These are phyloP conservation scores for Rhodotorula babjevae DNA, from an alignment of 768 basidiomycete species.

Conservation along the genomic window DNA sequence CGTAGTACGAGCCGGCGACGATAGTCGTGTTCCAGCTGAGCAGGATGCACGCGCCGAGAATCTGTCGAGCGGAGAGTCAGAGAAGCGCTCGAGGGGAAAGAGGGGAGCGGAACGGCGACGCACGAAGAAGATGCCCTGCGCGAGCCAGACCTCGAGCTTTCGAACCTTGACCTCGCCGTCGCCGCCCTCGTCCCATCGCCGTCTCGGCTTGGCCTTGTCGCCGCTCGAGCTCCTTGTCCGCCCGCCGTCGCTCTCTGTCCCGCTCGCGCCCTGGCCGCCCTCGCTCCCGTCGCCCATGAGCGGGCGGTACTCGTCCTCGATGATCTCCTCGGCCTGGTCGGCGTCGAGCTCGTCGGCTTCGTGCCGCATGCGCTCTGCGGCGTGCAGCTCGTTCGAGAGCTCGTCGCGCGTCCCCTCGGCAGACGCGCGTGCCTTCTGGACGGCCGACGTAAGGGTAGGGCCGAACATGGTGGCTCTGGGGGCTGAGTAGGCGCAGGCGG, in stretches of 20 bases:
- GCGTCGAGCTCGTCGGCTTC: slow-evolving; percentile 7
- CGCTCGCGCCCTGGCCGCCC: not conserved
- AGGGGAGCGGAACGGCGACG: not conserved
- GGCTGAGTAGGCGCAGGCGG: no score
- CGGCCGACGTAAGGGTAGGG: slow-evolving; percentile 11
- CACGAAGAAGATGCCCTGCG: slow-evolving; percentile 28
- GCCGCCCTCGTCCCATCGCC: not conserved
- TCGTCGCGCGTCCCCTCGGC: no score
- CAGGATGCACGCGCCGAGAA: slow-evolving; percentile 36
- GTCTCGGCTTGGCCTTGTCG: no score
- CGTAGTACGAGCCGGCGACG: slow-evolving; percentile 33
- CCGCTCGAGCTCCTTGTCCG: not conserved
- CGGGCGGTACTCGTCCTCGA: slow-evolving; percentile 36
- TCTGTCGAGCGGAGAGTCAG: not conserved
- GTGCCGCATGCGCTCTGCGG: not conserved
- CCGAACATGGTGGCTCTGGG: slow-evolving; percentile 5
- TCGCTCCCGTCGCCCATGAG: slow-evolving; percentile 23
- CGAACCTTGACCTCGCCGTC: slow-evolving; percentile 12
- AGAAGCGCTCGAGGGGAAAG: not conserved
- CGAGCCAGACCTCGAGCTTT: slow-evolving; percentile 25
- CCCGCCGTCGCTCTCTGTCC: not conserved
- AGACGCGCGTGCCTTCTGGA: not conserved
- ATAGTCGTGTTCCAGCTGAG: slow-evolving; percentile 41
- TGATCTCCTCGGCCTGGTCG: slow-evolving; percentile 13
- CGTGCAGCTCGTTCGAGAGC: slow-evolving; percentile 9